Base-by-base conservation (phyloP, 495 filamentous ascomycete species). In the Echria macrotheca region DNA sequence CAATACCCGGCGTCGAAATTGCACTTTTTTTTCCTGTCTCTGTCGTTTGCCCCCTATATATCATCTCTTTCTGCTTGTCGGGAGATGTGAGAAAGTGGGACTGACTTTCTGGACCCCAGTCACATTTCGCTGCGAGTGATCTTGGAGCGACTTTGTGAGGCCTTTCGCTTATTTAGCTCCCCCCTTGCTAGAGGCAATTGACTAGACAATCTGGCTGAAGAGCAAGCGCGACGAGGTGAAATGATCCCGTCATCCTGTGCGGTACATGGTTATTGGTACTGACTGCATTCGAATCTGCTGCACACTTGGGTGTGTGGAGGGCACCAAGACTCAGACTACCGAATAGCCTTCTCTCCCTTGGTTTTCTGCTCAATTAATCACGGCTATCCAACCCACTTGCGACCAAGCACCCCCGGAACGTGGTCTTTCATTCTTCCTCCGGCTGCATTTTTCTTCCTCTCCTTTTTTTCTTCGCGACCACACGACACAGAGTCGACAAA, bases 201-300 rank as follows among this genome's bases (percentile, higher is more conserved):
- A n/a, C n/a, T 29, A 15, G 6, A 37, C 38, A 54, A 49, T 54
- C 40, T 54, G 52, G 52, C 52, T 54, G 45, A 54, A 54, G 38
- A n/a, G n/a, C n/a, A n/a, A n/a, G 44, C 51, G 46, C 24, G 32
- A 8, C 5, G 33, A 37, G 33, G 49, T 44, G 52, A 54, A n/a
- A 54, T 54, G 45, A 54, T 48, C 50, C 51, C 45, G 51, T 54
- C 51, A 54, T 54, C 14, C 44, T 38, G n/a, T n/a, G 32, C 31
- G 31, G 29, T 25, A 37, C 44, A 31, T 17, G 21, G n/a, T 28
- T n/a, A n/a, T n/a, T n/a, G n/a, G n/a, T n/a, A 6, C 22, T 3
- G 19, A 23, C 22, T 14, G 21, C 4, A 14, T 15, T 24, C 29
- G 22, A 15, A 4, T 25, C 15, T 24, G 21, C 40, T 15, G 40